These are phyloP conservation scores for Plasmodiophora brassicae DNA, from an alignment of 208 protist genomes.

Conservation along the genomic window DNA sequence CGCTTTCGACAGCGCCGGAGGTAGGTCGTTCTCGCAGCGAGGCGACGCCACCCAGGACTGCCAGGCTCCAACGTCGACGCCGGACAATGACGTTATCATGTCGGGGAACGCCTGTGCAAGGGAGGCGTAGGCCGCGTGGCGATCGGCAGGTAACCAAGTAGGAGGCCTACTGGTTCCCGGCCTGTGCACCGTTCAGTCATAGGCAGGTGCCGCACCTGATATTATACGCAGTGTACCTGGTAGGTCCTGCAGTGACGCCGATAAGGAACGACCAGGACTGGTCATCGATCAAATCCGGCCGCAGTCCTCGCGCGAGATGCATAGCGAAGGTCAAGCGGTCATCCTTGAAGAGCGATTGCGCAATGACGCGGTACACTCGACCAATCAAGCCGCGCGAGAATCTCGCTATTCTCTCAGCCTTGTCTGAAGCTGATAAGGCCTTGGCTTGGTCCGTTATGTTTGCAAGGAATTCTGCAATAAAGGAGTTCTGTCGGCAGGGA, in stretches of 20 bases:
- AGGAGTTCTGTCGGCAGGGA: too few species aligned
- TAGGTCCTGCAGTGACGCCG: slow-evolving; percentile 61
- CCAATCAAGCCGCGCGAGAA: slow-evolving; percentile 73
- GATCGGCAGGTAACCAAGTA: background rate
- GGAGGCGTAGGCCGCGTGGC: background rate
- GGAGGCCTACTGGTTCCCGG: background rate
- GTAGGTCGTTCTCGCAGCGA: slow-evolving; percentile 76
- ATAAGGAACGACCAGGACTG: slow-evolving; percentile 88
- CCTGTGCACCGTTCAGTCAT: background rate
- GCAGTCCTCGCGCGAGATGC: slow-evolving; percentile 70
- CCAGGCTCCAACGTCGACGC: slow-evolving; percentile 69
- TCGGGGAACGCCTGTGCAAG: background rate
- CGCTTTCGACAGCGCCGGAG: slow-evolving; percentile 58
- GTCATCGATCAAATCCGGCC: slow-evolving; percentile 66
- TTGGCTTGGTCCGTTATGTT: background rate
- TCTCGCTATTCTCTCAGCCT: slow-evolving; percentile 34
- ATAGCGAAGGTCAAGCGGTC: slow-evolving; percentile 88
- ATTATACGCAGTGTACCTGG: background rate
- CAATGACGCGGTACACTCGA: slow-evolving; percentile 70
- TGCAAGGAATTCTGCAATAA: background rate
- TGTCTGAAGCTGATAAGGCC: too few species aligned
- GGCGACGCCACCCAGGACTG: slow-evolving; percentile 76
- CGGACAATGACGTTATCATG: too few species aligned
- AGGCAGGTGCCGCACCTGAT: background rate
- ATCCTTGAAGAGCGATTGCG: slow-evolving; percentile 84